Conservation (phyloP, 2,329 filamentous ascomycete species). For the Paecilomyces sp. region DNA sequence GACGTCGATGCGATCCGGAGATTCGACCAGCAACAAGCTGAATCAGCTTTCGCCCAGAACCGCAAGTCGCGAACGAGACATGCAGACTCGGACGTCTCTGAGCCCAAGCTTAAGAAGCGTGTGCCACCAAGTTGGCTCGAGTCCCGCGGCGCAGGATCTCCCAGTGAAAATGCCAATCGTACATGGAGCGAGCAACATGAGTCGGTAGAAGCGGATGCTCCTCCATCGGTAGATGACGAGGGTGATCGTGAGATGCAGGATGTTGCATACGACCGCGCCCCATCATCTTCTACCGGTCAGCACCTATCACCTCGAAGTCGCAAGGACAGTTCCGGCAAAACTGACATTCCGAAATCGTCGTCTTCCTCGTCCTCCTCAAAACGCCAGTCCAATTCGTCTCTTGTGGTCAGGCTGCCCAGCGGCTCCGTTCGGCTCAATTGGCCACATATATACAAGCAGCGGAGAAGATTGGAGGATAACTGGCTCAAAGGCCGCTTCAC, state of each 20-base stretch:
- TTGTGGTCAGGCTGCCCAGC: slow-evolving; percentile 24
- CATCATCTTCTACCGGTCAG: slow-evolving; percentile 14
- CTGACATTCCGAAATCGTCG: not conserved
- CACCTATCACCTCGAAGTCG: slow-evolving; percentile 7
- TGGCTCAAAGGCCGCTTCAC: slow-evolving; percentile 77
- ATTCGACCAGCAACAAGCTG: slow-evolving; percentile 53
- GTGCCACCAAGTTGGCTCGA: slow-evolving; percentile 39
- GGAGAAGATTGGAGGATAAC: slow-evolving; percentile 76
- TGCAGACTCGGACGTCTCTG: slow-evolving; percentile 41
- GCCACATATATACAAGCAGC: slow-evolving; percentile 87
- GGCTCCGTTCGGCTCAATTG: slow-evolving; percentile 64
- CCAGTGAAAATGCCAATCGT: slow-evolving; percentile 9
- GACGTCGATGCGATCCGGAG: slow-evolving; percentile 57
- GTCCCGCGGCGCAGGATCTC: slow-evolving; percentile 21
- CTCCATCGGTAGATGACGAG: slow-evolving; percentile 21
- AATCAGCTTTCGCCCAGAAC: slow-evolving; percentile 25
- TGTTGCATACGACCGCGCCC: slow-evolving; percentile 14
- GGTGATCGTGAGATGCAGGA: slow-evolving; percentile 40
- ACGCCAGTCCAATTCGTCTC: slow-evolving; percentile 13
- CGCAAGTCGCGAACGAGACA: slow-evolving; percentile 42
- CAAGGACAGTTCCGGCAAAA: slow-evolving; percentile 8
- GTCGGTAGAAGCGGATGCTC: slow-evolving; percentile 37
- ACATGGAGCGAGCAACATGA: slow-evolving; percentile 43
- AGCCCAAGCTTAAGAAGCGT: slow-evolving; percentile 48
- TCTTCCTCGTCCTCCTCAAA: not conserved